These are phyloP conservation scores for Silene noctiflora DNA, from an alignment of 179 eudicot genomes.

Conservation along the genomic window DNA sequence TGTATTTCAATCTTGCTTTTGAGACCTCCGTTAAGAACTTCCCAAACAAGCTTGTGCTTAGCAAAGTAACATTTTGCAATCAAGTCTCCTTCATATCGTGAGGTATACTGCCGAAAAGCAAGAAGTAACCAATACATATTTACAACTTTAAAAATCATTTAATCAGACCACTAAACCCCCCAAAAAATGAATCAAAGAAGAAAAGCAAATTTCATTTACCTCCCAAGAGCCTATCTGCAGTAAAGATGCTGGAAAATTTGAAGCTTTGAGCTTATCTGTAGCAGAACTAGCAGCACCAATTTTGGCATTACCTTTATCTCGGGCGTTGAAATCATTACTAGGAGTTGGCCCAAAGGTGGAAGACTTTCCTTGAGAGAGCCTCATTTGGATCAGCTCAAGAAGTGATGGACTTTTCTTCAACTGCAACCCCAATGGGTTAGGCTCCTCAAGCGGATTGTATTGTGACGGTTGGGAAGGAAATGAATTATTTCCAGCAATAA, in stretches of 20 bases:
- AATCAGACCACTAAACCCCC: too few relatives aligned
- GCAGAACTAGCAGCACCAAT: conserved; percentile 17
- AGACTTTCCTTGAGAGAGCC: conserved; percentile 57
- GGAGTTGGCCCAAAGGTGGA: conserved; percentile 27
- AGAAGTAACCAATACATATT: neutral
- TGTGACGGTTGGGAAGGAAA: conserved; percentile 43
- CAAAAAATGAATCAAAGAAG: too few relatives aligned
- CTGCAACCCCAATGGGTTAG: conserved; percentile 88
- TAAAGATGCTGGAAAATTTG: conserved; percentile 71
- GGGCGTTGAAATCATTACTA: conserved; percentile 25
- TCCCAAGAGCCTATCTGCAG: conserved; percentile 55
- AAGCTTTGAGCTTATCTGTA: conserved; percentile 74
- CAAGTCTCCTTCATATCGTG: conserved; percentile 48
- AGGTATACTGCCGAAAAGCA: conserved; percentile 37
- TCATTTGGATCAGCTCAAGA: conserved; percentile 76
- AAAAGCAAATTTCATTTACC: conserved; percentile 21
- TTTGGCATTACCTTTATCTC: conserved; percentile 35
- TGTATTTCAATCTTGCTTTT: conserved; percentile 52
- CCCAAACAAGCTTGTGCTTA: conserved; percentile 56
- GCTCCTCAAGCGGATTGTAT: conserved; percentile 84
- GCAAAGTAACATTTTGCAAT: conserved; percentile 55
- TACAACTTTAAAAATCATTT: too few relatives aligned
- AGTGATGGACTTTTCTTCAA: conserved; percentile 83
- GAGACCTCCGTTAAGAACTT: conserved; percentile 48
- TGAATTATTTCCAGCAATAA: conserved; percentile 23